Evolutionary conservation across 345 rosid species (phyloP).

Genomic region (Alliaria petiolata): DNA sequence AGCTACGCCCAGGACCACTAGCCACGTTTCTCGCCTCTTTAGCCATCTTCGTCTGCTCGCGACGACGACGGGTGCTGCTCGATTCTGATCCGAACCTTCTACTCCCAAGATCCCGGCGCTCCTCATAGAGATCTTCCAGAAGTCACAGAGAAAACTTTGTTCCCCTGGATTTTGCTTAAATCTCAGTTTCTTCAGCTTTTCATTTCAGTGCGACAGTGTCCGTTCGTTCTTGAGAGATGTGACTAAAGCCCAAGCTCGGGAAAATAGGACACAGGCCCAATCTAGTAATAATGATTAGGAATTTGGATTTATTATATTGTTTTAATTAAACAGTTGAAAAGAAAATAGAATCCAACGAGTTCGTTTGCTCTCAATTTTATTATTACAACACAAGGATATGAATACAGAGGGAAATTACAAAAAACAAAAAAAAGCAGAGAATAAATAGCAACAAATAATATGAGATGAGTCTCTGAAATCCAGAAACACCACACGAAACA

Average conservation of each 20-base stretch:
- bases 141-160: not conserved
- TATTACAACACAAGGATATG: slow-evolving; percentile 17
- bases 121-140: slow-evolving; percentile 36
- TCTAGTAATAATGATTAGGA: not conserved
- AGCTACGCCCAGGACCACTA: slow-evolving; percentile 66
- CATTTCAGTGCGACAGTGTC: no score
- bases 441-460: slow-evolving; percentile 6
- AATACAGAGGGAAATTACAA: not conserved
- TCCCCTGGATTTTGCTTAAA: not conserved
- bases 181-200: not conserved
- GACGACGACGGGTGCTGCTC: not conserved
- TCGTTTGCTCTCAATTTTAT: not conserved
- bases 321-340: not conserved
- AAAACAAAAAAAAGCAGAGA: not conserved
- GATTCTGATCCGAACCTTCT: slow-evolving; percentile 32
- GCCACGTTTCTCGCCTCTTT: slow-evolving; percentile 71
- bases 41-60: slow-evolving; percentile 47
- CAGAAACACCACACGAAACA: slow-evolving; percentile 11
- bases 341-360: not conserved
- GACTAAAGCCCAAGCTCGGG: slow-evolving; percentile 1
- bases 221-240: not conserved
- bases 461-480: slow-evolving; percentile 8
- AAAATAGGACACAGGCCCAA: not conserved
- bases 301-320: not conserved
- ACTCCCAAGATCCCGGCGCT: slow-evolving; percentile 77